phyloP scores from a whole-genome alignment of 352 stramenopile genomes.

The Globisporangium paroecandrum region DNA sequence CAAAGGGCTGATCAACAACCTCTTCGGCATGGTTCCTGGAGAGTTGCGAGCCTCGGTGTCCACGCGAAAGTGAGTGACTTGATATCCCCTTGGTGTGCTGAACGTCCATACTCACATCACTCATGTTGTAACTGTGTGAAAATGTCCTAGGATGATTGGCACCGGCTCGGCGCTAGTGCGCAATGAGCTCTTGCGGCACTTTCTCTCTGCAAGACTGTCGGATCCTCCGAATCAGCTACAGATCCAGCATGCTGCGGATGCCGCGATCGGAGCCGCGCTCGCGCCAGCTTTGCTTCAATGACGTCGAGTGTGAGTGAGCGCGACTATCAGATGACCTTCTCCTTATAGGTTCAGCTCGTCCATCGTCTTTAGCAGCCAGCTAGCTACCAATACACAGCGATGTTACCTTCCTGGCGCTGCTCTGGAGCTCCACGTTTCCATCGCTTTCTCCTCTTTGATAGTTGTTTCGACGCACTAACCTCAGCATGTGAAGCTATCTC shows the following conservation, averaged over 20 bases:
- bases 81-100: background rate
- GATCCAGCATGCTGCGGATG: slow-evolving; percentile 50
- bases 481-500: too few species aligned
- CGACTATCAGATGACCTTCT: too few species aligned
- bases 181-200: slow-evolving; percentile 62
- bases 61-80: slow-evolving; percentile 36
- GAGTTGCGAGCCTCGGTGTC: slow-evolving; percentile 31
- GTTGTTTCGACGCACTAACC: too few species aligned
- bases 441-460: too few species aligned
- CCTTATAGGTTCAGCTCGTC: too few species aligned
- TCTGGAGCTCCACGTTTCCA: too few species aligned
- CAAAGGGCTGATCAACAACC: slow-evolving; percentile 63
- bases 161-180: slow-evolving; percentile 68
- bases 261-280: slow-evolving; percentile 54
- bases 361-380: too few species aligned
- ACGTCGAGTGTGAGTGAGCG: background rate
- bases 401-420: too few species aligned
- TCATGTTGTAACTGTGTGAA: slow-evolving; percentile 8
- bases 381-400: too few species aligned
- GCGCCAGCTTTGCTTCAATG: slow-evolving; percentile 30
- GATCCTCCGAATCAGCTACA: slow-evolving; percentile 29
- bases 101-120: background rate
- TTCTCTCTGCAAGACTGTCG: slow-evolving; percentile 32
- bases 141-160: slow-evolving; percentile 53
- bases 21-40: slow-evolving; percentile 62